Evolutionary conservation across 768 basidiomycete species (phyloP), one percentile per base, ranked within the genome.

Genomic region (Pisolithus marmoratus): DNA sequence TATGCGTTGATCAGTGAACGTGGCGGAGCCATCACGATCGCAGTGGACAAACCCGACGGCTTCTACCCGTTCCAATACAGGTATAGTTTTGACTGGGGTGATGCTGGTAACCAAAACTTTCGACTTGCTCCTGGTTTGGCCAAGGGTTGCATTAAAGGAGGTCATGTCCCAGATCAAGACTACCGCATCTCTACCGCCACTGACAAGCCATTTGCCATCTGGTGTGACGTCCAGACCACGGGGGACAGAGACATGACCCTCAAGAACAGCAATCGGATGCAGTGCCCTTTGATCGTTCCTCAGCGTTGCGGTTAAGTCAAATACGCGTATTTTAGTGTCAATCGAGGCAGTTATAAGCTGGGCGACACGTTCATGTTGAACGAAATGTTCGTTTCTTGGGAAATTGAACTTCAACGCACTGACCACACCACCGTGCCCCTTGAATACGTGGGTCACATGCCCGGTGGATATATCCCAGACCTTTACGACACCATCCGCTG

Each of bases 341-440:
- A 90, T 88, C 26, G 91, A 94, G 5, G 88, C 95, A 0, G 94
- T 94, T 51, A 94, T 77, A 38, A 98, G 79, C 58, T 85, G 84
- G 78, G 94, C 87, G 47, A 75, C 78, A 57, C 71, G 73, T 48
- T 72, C 69, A 49, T 72, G 72, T 38, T 59, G 66, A 26, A 76
- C 70, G 31, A 71, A 72, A 8, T 81, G 79, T 2, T 76, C 72
- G 54, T 87, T 79, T 54, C 74, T 79, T 20, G 84, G 85, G 59
- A 86, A 90, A 66, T 85, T 87, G 71, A 94, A 99, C 23, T 79
- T 73, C 54, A 98, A 72, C 15, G 95, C 94, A 58, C 88, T 90
- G 65, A 99, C 86, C 54, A 96, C 90, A n/a, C 96, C 96, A 5
- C 94, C 96, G 64, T 98, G 96, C 2, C 94, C 95, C 62, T 88